phyloP scores from a whole-genome alignment of 495 filamentous ascomycete species.

The Podospora sp. region DNA sequence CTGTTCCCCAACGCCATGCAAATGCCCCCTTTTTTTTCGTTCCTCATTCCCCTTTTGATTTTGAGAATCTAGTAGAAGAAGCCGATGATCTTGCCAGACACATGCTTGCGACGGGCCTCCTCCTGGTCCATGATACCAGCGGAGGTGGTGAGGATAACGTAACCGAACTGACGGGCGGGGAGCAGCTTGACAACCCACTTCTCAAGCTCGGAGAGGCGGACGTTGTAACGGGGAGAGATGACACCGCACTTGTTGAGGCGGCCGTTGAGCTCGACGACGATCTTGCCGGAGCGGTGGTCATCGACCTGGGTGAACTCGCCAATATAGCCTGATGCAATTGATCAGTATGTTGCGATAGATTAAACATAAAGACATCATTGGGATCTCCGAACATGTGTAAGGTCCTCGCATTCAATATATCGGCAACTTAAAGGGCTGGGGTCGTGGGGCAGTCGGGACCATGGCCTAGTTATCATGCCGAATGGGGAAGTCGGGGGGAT shows the following conservation, averaged over 20 bases:
- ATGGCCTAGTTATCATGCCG: slow-evolving; percentile 99
- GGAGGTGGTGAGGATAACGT: slow-evolving; percentile 97
- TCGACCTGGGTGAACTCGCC: slow-evolving; percentile 99
- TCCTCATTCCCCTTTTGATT: slow-evolving; percentile 22
- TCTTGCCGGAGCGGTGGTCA: slow-evolving; percentile 98
- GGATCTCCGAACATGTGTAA: slow-evolving; percentile 88
- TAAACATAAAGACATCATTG: slow-evolving; percentile 86
- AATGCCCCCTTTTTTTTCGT: slow-evolving; percentile 18
- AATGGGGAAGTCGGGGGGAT: slow-evolving; percentile 35
- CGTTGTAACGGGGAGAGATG: slow-evolving; percentile 98
- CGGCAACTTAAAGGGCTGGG: slow-evolving; percentile 99
- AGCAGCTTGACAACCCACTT: slow-evolving; percentile 99
- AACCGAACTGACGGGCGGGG: slow-evolving; percentile 98
- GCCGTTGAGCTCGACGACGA: slow-evolving; percentile 94
- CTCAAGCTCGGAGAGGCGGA: slow-evolving; percentile 94
- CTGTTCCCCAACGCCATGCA: slow-evolving; percentile 21
- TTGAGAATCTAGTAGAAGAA: slow-evolving; percentile 80
- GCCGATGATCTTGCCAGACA: slow-evolving; percentile 92
- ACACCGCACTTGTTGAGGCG: slow-evolving; percentile 98
- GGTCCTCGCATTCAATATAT: slow-evolving; percentile 79
- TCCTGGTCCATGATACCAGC: slow-evolving; percentile 99
- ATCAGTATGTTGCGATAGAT: slow-evolving; percentile 81
- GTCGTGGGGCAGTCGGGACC: slow-evolving; percentile 78
- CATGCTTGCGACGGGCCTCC: slow-evolving; percentile 97
- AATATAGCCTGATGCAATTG: slow-evolving; percentile 77